Base-by-base conservation (phyloP, 306 rosid genomes). In the Senna siamea region DNA sequence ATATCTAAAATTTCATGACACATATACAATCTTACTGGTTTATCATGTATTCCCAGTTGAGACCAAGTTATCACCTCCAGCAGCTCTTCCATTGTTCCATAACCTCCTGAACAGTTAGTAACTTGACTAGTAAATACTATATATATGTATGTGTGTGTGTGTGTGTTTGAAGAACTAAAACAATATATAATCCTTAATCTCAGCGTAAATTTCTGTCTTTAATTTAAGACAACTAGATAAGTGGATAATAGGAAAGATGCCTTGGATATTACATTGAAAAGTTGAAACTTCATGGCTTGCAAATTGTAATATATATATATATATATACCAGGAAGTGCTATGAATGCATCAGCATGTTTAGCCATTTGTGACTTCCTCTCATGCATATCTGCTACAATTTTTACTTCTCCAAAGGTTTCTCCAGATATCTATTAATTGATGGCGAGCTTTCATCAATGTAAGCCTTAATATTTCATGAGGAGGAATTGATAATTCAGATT, bases 321-420 rank as follows among this genome's bases (percentile, higher is more conserved):
- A 26, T 26, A 26, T 7, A 54, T 52, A 88, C 93, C 93, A 5
- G 93, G 90, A 75, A 88, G 88, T 28, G 90, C 93, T 59, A 88
- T 84, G 85, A 88, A 88, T 14, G 90, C 93, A 70, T 88, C 90
- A 19, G 88, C 88, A 72, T 82, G 87, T 80, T 86, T 86, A 17
- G 76, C 90, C 93, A 88, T 88, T 73, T 81, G 83, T 60, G 93
- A 82, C 69, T 88, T 88, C 79, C 90, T 81, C 70, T 85, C 87
- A 78, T 88, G 93, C 93, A 85, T 88, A 57, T 88, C 79, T 71
- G 75, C 76, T 8, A 88, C 90, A 44, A 69, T 30, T 69, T 69
- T 88, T 83, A 83, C 84, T 82, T 88, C 88, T 60, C 93, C 93
- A 57, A 72, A 76, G 22, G 88, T 79, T 68, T 77, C 88, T 50